Conservation (phyloP, 2,329 filamentous ascomycete species). For the Trichoderma harzianum region DNA sequence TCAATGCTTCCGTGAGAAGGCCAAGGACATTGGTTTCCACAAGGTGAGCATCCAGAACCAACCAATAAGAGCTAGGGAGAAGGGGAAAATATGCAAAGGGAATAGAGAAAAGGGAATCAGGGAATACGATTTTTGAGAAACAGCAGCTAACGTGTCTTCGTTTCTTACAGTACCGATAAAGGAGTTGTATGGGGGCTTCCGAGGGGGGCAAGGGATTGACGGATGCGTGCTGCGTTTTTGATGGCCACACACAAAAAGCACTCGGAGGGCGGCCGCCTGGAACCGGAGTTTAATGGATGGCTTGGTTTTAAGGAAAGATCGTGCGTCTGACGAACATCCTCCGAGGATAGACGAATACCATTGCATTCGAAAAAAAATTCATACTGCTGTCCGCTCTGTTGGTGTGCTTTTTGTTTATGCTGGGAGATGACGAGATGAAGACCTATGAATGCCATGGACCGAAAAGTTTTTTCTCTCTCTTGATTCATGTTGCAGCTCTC, state of each 20-base stretch:
- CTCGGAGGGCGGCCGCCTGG: constrained; percentile 43
- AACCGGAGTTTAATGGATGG: constrained; percentile 46
- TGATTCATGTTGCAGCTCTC: not conserved
- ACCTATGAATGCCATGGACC: not conserved
- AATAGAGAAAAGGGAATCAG: no score
- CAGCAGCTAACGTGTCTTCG: constrained; percentile 21
- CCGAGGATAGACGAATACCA: constrained; percentile 44
- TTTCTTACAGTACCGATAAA: constrained; percentile 38
- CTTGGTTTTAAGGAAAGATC: constrained; percentile 42
- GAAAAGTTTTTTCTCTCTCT: not conserved
- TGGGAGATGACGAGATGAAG: not conserved
- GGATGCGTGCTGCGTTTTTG: constrained; percentile 23
- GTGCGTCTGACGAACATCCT: constrained; percentile 42
- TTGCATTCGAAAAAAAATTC: constrained; percentile 34
- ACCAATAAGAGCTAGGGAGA: not conserved
- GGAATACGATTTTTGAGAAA: not conserved
- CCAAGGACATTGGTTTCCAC: constrained; percentile 69
- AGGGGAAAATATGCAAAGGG: not conserved
- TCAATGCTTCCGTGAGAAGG: constrained; percentile 76
- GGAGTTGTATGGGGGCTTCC: constrained; percentile 20
- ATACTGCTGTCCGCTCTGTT: not conserved
- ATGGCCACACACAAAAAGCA: constrained; percentile 37
- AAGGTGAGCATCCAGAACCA: constrained; percentile 50
- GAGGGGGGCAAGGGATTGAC: constrained; percentile 24
- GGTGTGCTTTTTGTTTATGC: not conserved